Base-by-base conservation (phyloP, 495 filamentous ascomycete genomes). In the Cudoniella acicularis region DNA sequence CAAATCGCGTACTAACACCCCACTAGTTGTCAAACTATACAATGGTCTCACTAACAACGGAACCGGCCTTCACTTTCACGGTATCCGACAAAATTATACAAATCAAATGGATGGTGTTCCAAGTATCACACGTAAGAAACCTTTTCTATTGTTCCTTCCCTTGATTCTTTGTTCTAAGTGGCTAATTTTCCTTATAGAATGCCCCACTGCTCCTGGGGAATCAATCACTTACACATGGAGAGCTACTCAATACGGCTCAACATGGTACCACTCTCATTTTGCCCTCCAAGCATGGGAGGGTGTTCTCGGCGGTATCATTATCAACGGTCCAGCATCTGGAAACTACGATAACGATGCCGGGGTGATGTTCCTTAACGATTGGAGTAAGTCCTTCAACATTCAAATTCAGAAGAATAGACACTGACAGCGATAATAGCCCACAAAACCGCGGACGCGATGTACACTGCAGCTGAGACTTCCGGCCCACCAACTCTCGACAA, bases 21-120 rank as follows among this genome's bases (percentile, higher is more conserved):
- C 18, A 46, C 43, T 41, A 46, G 43, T 60, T 40, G 57, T 64
- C 10, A 20, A 52, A 6, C 18, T 64, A 17, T 55, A 58, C 43
- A 58, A 65, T 17, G 27, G 43, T n/a, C 49, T 65, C 21, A 22
- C 41, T 36, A 65, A 46, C 40, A 65, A 64, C 20, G 62, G 57
- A 16, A 65, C 62, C 13, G 43, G 53, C 22, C 63, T 90, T 23
- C 87, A 90, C 67, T 89, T 82, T 78, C 84, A 89, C 56, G 84
- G 86, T 10, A 69, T 89, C 22, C 75, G 75, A 45, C 86, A 89
- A 65, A 82, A 82, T 49, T 77, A 73, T 3, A 83, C 82, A 1
- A 76, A 74, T 18, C 75, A 74, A 51, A 83, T 84, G 79, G 87
- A 90, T 65, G 87, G 87, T 17, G 70, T 79, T 20, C 75, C 73